Evolutionary conservation across 495 filamentous ascomycete genomes (phyloP).

Genomic region (Talaromyces trachyspermus): DNA sequence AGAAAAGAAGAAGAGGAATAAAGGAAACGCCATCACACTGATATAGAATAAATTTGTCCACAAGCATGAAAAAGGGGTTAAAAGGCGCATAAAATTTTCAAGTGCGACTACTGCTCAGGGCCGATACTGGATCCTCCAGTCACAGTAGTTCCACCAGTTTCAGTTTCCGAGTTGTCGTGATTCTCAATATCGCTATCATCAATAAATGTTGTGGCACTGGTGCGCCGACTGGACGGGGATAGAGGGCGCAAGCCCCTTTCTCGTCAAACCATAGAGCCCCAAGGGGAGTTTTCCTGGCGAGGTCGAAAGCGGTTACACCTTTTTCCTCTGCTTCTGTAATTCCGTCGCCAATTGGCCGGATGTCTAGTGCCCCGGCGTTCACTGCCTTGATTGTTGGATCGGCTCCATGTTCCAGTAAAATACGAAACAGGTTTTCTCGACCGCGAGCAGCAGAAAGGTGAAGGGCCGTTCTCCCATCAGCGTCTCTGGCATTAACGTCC

Average conservation of each 20-base stretch:
- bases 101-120: background rate
- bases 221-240: constrained; percentile 6
- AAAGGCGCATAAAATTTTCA: background rate
- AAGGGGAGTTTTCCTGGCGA: constrained; percentile 19
- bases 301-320: constrained; percentile 17
- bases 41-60: too few relatives aligned
- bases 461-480: constrained; percentile 28
- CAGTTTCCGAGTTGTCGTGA: constrained; percentile 3
- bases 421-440: constrained; percentile 18
- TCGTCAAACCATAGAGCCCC: constrained; percentile 19
- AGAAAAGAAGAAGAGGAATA: background rate
- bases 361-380: background rate
- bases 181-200: constrained; percentile 13
- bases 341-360: background rate
- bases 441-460: constrained; percentile 32
- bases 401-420: constrained; percentile 22
- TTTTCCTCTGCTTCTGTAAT: constrained; percentile 11
- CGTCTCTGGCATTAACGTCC: constrained; percentile 19
- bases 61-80: background rate
- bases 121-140: background rate
- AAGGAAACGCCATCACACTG: too few relatives aligned
- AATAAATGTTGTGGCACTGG: constrained; percentile 17
- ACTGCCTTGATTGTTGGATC: constrained; percentile 18
- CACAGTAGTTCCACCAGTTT: constrained; percentile 3
- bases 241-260: constrained; percentile 11